Percentiles rank a stretch among this genome's conserved stretches.
Evolutionary conservation across 805 yeast genomes (phyloP).

Genomic region (Candida ortonii): DNA sequence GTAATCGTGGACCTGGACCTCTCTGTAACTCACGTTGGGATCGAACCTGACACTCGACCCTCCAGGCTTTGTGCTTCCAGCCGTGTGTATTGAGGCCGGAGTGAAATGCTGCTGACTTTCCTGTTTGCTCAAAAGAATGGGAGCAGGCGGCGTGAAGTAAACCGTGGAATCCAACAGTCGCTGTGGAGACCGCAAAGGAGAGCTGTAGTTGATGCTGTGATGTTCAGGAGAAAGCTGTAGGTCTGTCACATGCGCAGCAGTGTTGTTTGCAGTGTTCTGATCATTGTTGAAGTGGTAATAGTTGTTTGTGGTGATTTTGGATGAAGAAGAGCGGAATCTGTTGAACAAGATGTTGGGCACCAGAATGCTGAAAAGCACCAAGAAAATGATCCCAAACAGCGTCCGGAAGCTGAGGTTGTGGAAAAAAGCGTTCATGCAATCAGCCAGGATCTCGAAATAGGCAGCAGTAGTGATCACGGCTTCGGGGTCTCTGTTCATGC

Average conservation of each 20-base stretch:
- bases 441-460: conserved; percentile 34
- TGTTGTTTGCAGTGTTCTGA: conserved; percentile 14
- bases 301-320: conserved; percentile 26
- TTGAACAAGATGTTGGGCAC: conserved; percentile 30
- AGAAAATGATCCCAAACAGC: conserved; percentile 19
- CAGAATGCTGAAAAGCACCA: conserved; percentile 19
- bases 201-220: conserved; percentile 1
- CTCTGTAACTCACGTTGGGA: conserved; percentile 30
- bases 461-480: conserved; percentile 33
- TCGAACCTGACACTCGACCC: conserved; percentile 30
- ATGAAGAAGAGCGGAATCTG: conserved; percentile 23
- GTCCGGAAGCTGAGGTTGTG: conserved; percentile 28
- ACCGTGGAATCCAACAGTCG: conserved; percentile 19
- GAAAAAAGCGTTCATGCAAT: conserved; percentile 34
- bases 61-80: conserved; percentile 6
- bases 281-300: conserved; percentile 23
- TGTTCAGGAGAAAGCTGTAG: conserved; percentile 7
- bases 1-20: conserved; percentile 16
- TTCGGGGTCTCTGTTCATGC: conserved; percentile 79
- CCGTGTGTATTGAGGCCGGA: conserved; percentile 3
- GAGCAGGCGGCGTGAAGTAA: conserved; percentile 23
- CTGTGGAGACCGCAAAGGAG: conserved; percentile 17
- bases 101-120: conserved; percentile 4
- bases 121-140: conserved; percentile 4
- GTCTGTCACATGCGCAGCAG: conserved; percentile 7